Percentiles rank a stretch among this genome's conserved stretches.
Evolutionary conservation across 495 filamentous ascomycete species (phyloP).

Genomic region (Xylaria grammica): DNA sequence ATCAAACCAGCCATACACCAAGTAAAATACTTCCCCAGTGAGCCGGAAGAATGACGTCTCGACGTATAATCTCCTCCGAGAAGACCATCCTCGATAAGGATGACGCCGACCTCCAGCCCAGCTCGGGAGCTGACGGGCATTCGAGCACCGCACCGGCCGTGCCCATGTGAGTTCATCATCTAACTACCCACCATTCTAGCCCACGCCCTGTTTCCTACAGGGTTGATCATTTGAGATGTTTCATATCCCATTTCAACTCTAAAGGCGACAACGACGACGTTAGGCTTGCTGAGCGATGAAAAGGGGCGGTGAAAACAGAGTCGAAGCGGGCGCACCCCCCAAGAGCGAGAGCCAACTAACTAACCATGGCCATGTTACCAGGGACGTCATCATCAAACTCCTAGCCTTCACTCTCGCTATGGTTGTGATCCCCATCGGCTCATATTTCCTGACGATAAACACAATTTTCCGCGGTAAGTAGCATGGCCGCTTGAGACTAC

Average conservation of each 20-base stretch:
- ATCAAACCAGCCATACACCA: background rate
- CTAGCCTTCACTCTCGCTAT: constrained; percentile 90
- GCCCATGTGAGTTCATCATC: constrained; percentile 63
- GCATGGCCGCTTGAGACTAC: background rate
- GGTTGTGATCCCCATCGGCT: constrained; percentile 80
- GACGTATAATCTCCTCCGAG: constrained; percentile 60
- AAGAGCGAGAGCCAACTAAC: too few relatives aligned
- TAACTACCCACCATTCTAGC: background rate
- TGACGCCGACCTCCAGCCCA: constrained; percentile 45
- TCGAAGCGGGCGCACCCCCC: too few relatives aligned
- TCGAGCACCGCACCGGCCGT: constrained; percentile 69
- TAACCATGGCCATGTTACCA: constrained; percentile 38
- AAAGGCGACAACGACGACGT: too few relatives aligned
- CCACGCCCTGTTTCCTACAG: too few relatives aligned
- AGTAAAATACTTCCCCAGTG: background rate
- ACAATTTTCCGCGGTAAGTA: constrained; percentile 75
- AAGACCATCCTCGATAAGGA: constrained; percentile 60
- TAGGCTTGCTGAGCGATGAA: too few relatives aligned
- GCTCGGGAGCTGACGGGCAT: constrained; percentile 43
- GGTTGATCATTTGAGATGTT: background rate
- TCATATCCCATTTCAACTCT: too few relatives aligned
- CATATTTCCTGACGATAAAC: constrained; percentile 83
- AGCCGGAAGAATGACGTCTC: constrained; percentile 58
- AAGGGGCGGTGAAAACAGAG: too few relatives aligned
- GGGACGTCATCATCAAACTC: constrained; percentile 87